These are phyloP conservation scores for Botrytis elliptica DNA, from an alignment of 2,329 filamentous ascomycete species.

Conservation along the genomic window DNA sequence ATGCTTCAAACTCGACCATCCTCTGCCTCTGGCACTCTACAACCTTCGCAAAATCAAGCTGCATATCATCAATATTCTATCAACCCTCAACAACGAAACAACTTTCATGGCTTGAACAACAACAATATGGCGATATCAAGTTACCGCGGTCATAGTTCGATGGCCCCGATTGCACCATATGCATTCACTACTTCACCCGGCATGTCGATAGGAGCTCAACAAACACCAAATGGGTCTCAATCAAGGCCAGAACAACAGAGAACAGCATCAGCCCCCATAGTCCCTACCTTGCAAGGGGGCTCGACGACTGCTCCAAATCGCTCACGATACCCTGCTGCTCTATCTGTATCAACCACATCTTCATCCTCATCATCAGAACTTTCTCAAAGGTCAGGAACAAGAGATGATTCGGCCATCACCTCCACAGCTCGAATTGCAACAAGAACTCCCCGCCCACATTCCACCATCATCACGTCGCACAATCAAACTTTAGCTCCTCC, in stretches of 20 bases:
- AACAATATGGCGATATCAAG: slow-evolving; percentile 47
- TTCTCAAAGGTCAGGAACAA: slow-evolving; percentile 46
- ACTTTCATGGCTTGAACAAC: slow-evolving; percentile 51
- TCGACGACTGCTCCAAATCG: slow-evolving; percentile 39
- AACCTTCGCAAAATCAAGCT: slow-evolving; percentile 37
- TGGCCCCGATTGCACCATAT: slow-evolving; percentile 69
- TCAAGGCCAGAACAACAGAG: slow-evolving; percentile 54
- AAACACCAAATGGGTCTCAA: slow-evolving; percentile 44
- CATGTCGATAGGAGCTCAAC: slow-evolving; percentile 49
- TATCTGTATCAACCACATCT: slow-evolving; percentile 49
- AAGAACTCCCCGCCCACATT: slow-evolving; percentile 39
- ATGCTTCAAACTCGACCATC: slow-evolving; percentile 74
- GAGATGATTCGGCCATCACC: slow-evolving; percentile 53
- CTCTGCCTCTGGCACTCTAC: slow-evolving; percentile 56
- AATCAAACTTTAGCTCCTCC: slow-evolving; percentile 51
- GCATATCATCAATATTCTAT: slow-evolving; percentile 49
- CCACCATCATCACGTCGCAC: slow-evolving; percentile 44
- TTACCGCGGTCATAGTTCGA: slow-evolving; percentile 52
- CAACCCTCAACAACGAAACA: slow-evolving; percentile 50
- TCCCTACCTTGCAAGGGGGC: slow-evolving; percentile 41
- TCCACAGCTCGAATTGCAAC: slow-evolving; percentile 37
- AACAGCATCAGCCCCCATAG: slow-evolving; percentile 52
- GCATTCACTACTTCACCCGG: slow-evolving; percentile 72
- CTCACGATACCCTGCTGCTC: slow-evolving; percentile 49
- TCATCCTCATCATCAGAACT: slow-evolving; percentile 39